Percentiles rank a stretch among this genome's conserved stretches.
Conservation (phyloP, 768 basidiomycete species). For the Pluteus cervinus region DNA sequence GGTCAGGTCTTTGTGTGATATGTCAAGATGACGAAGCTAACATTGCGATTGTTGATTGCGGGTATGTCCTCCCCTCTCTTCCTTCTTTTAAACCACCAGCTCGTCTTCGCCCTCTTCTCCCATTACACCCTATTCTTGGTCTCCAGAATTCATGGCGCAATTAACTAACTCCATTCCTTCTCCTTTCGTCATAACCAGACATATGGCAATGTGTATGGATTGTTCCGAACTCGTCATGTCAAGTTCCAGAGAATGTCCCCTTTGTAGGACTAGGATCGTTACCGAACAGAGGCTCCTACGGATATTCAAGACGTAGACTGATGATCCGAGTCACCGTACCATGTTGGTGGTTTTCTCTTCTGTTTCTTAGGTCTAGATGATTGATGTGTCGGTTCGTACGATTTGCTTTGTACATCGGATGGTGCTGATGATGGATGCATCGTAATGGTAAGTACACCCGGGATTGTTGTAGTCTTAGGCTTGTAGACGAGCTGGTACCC, state of each 20-base stretch:
- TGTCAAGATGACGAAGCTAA: conserved; percentile 95
- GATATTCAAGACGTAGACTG: conserved; percentile 53
- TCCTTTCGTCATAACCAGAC: too few species aligned
- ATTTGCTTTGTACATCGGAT: too few species aligned
- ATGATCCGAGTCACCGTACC: background rate
- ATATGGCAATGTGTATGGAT: conserved; percentile 69
- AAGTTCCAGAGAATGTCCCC: conserved; percentile 80
- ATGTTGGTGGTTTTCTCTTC: background rate
- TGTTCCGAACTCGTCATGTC: conserved; percentile 79
- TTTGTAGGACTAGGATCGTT: conserved; percentile 85
- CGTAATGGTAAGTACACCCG: too few species aligned
- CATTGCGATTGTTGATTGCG: conserved; percentile 92
- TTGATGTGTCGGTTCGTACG: too few species aligned
- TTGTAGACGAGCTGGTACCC: too few species aligned
- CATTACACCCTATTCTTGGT: too few species aligned
- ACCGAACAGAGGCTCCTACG: conserved; percentile 76
- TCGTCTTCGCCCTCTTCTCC: too few species aligned
- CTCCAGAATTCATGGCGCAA: too few species aligned
- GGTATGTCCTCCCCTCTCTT: conserved; percentile 41
- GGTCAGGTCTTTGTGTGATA: conserved; percentile 80
- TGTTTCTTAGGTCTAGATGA: background rate
- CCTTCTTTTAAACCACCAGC: conserved; percentile 7
- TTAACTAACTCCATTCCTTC: too few species aligned
- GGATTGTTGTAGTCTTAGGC: too few species aligned
- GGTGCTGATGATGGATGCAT: too few species aligned